These are phyloP conservation scores for Agaricus sinodeliciosus DNA, from an alignment of 768 basidiomycete species.

Conservation along the genomic window DNA sequence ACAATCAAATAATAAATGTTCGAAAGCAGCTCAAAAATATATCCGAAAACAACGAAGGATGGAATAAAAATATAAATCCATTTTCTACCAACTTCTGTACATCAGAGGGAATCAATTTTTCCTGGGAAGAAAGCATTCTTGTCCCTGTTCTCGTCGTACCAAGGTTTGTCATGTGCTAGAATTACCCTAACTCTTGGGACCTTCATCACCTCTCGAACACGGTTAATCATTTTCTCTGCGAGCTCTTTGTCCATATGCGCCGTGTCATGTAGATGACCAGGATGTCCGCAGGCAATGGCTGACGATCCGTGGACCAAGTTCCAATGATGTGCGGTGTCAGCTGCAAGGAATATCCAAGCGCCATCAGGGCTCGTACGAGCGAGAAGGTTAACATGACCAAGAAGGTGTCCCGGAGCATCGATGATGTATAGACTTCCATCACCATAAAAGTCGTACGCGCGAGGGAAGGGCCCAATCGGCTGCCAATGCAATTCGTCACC, in stretches of 20 bases:
- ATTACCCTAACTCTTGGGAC: slow-evolving; percentile 37
- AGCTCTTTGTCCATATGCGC: slow-evolving; percentile 35
- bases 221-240: slow-evolving; percentile 35
- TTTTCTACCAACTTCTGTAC: neutral
- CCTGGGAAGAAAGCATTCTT: slow-evolving; percentile 37
- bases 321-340: slow-evolving; percentile 52
- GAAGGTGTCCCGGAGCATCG: slow-evolving; percentile 50
- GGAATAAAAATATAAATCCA: neutral
- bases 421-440: slow-evolving; percentile 56
- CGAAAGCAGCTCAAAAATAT: neutral
- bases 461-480: slow-evolving; percentile 45
- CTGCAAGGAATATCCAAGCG: slow-evolving; percentile 49
- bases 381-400: slow-evolving; percentile 48
- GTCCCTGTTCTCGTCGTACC: slow-evolving; percentile 42
- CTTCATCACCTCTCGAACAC: slow-evolving; percentile 30
- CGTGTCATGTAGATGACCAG: slow-evolving; percentile 26
- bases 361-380: slow-evolving; percentile 47
- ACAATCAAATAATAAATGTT: too few species aligned
- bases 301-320: slow-evolving; percentile 40
- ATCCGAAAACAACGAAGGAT: neutral
- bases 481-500: slow-evolving; percentile 16
- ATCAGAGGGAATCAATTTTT: slow-evolving; percentile 20
- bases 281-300: slow-evolving; percentile 27
- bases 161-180: slow-evolving; percentile 46
- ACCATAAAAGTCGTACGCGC: slow-evolving; percentile 44